Conservation (phyloP, 805 yeast genomes). For the Kluyveromyces dobzhanskii region DNA sequence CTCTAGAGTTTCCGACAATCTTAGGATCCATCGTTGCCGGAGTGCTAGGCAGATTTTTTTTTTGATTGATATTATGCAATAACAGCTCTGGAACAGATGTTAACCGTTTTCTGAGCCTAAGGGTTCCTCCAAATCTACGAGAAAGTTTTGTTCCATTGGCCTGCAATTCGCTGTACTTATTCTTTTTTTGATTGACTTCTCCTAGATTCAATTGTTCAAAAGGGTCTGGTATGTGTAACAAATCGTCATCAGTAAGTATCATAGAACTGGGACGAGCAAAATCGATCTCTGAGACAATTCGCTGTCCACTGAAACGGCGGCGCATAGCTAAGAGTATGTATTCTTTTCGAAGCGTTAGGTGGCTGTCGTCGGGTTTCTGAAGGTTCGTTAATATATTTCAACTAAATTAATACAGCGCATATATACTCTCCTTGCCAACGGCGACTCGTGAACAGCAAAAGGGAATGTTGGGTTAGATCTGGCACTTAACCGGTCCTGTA, state of each 20-base stretch:
- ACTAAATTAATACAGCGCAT: too few species aligned
- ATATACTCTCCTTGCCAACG: too few species aligned
- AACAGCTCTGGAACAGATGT: slow-evolving; percentile 28
- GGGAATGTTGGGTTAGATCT: too few species aligned
- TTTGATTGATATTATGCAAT: slow-evolving; percentile 16
- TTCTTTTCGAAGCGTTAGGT: too few species aligned
- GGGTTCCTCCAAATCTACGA: slow-evolving; percentile 17
- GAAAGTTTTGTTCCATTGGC: slow-evolving; percentile 6
- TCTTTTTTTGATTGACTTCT: neutral
- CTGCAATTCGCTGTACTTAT: neutral
- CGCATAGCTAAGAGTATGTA: slow-evolving; percentile 13
- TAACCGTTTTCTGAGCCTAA: slow-evolving; percentile 20
- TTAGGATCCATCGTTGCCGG: slow-evolving; percentile 1
- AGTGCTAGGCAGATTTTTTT: too few species aligned
- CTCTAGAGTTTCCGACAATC: neutral
- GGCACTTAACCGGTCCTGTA: too few species aligned
- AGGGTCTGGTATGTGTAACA: slow-evolving; percentile 18
- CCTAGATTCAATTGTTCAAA: neutral
- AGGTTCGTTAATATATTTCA: too few species aligned
- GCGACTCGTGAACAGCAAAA: too few species aligned
- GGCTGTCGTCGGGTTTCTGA: too few species aligned
- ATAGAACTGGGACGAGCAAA: slow-evolving; percentile 26
- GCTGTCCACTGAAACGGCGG: slow-evolving; percentile 25
- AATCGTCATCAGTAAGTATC: slow-evolving; percentile 22
- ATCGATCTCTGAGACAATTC: slow-evolving; percentile 20